Conservation (phyloP, 352 stramenopile genomes). For the Globisporangium nodosum region DNA sequence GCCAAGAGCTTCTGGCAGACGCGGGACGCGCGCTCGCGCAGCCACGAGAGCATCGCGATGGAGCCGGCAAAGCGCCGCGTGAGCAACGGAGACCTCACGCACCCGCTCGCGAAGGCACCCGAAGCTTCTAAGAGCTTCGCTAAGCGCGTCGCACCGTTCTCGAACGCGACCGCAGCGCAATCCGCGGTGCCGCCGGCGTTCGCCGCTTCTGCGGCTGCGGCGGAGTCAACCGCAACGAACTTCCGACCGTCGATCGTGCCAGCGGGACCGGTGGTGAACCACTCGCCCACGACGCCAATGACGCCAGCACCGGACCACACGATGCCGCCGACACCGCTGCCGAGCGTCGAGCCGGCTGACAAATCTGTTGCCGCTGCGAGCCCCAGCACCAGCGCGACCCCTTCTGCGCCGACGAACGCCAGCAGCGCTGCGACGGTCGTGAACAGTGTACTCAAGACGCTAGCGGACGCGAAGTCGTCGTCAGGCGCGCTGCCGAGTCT, state of each 20-base stretch:
- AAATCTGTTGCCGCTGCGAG: neutral
- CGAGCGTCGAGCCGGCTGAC: slow-evolving; percentile 13
- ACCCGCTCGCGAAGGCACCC: slow-evolving; percentile 1
- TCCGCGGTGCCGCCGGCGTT: slow-evolving; percentile 1
- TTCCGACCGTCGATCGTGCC: slow-evolving; percentile 12
- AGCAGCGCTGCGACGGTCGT: slow-evolving; percentile 14
- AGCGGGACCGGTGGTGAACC: neutral
- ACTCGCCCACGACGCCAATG: slow-evolving; percentile 27
- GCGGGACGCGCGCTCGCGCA: slow-evolving; percentile 34
- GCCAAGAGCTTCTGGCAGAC: slow-evolving; percentile 69
- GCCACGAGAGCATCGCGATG: slow-evolving; percentile 1
- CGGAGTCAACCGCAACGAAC: neutral
- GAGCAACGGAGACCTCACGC: neutral
- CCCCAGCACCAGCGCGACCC: neutral
- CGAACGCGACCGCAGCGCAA: slow-evolving; percentile 1
- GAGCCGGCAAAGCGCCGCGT: neutral
- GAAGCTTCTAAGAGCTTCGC: slow-evolving; percentile 9
- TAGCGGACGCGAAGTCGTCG: slow-evolving; percentile 26
- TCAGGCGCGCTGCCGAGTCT: slow-evolving; percentile 14
- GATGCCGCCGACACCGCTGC: slow-evolving; percentile 18
- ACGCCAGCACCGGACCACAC: slow-evolving; percentile 30
- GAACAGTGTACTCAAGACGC: slow-evolving; percentile 30
- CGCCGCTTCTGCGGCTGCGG: neutral
- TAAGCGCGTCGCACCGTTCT: slow-evolving; percentile 12
- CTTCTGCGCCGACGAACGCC: neutral